phyloP scores from a whole-genome alignment of 139 green algal genomes.

The Zygnema circumcarinatum region DNA sequence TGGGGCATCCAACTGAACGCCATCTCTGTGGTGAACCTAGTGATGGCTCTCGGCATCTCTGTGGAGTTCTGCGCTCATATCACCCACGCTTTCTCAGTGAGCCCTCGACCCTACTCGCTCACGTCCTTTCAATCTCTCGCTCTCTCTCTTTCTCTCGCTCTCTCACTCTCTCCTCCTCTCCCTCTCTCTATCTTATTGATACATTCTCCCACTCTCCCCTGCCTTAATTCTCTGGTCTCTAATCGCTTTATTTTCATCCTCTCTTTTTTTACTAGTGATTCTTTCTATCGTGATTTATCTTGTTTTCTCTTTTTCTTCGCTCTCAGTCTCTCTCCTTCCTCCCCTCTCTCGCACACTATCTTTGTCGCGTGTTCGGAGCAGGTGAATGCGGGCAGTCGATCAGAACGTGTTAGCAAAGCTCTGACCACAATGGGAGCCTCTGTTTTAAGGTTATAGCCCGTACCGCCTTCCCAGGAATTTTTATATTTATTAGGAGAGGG shows the following conservation, averaged over 20 bases:
- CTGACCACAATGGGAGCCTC: constrained; percentile 86
- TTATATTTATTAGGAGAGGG: constrained; percentile 78
- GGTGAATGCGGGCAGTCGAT: constrained; percentile 59
- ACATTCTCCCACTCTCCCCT: neutral
- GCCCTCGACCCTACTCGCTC: too few species aligned
- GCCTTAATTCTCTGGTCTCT: neutral
- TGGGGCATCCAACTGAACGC: constrained; percentile 80
- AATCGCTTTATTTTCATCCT: neutral
- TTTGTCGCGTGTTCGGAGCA: neutral
- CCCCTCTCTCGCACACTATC: neutral
- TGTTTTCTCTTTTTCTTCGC: neutral
- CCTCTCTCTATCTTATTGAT: neutral
- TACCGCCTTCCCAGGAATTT: constrained; percentile 95
- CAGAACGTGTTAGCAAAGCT: constrained; percentile 90
- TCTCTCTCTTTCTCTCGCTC: neutral
- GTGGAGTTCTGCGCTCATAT: constrained; percentile 72
- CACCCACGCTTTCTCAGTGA: constrained; percentile 64
- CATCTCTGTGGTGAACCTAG: constrained; percentile 66
- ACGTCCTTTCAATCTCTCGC: too few species aligned
- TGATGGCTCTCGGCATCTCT: constrained; percentile 69
- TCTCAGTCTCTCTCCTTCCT: neutral
- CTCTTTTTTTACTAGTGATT: neutral
- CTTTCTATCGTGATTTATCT: neutral
- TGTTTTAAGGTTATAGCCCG: constrained; percentile 96
- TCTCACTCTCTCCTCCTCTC: neutral